A percentile compares a stretch with the other conserved stretches of the same genome.
phyloP scores from a whole-genome alignment of 2,329 filamentous ascomycete genomes.

The Fusarium denticulatum region DNA sequence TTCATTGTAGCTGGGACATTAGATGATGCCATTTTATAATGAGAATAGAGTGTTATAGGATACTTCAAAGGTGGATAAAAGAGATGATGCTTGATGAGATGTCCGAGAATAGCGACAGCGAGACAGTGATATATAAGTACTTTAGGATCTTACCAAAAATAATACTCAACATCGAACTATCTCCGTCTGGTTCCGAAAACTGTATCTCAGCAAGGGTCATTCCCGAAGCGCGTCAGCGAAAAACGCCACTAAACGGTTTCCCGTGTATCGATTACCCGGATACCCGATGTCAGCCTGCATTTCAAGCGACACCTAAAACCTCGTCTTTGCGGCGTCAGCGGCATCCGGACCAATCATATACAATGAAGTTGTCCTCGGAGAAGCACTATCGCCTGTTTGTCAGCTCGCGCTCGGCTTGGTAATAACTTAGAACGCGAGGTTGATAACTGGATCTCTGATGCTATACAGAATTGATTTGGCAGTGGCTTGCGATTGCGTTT shows the following conservation, averaged over 20 bases:
- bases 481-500: background rate
- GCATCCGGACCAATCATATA: background rate
- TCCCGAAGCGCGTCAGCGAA: background rate
- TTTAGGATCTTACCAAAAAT: rapidly evolving
- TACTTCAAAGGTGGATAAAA: no score
- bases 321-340: no score
- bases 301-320: no score
- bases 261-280: background rate
- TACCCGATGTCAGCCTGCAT: background rate
- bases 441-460: no score
- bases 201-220: background rate
- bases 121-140: background rate
- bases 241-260: background rate
- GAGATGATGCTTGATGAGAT: no score
- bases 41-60: rapidly evolving
- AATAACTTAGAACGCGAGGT: background rate
- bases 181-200: background rate
- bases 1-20: constrained; percentile 20
- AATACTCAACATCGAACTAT: rapidly evolving
- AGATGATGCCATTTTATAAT: background rate
- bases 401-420: background rate
- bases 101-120: background rate
- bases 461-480: rapidly evolving
- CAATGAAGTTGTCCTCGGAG: background rate
- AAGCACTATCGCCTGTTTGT: background rate